A percentile compares a stretch with the other conserved stretches of the same genome.
phyloP scores from a whole-genome alignment of 129 eudicot genomes.

The Tagetes patula region DNA sequence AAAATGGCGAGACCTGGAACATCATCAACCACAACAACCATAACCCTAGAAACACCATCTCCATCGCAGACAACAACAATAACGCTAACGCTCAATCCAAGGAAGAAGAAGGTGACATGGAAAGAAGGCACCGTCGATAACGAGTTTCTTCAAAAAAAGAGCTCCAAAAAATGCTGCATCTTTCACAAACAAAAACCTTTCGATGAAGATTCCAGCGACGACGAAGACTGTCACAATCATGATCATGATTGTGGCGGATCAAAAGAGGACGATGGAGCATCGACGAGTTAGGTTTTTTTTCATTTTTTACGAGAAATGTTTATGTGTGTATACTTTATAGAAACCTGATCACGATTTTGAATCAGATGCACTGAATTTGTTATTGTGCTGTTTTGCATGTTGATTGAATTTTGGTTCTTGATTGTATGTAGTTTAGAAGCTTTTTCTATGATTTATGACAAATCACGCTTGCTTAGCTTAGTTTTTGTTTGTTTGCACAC shows the following conservation, averaged over 20 bases:
- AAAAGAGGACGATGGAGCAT: conserved; percentile 34
- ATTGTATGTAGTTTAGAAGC: not conserved
- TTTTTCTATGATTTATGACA: not conserved
- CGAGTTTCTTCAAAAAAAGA: conserved; percentile 74
- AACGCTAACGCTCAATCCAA: conserved; percentile 67
- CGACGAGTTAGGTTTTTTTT: conserved; percentile 28
- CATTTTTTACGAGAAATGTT: not conserved
- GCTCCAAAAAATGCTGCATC: conserved; percentile 93
- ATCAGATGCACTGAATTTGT: conserved; percentile 18
- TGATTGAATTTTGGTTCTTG: conserved; percentile 9
- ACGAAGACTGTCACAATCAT: conserved; percentile 34
- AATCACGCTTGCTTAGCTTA: not conserved
- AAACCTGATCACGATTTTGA: conserved; percentile 12
- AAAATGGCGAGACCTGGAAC: conserved; percentile 46
- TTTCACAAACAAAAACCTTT: conserved; percentile 81
- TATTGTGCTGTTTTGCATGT: conserved; percentile 14
- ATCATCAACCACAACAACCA: conserved; percentile 37
- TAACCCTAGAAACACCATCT: conserved; percentile 50
- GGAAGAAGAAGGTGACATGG: conserved; percentile 95
- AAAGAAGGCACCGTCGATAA: conserved; percentile 87
- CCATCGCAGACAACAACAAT: conserved; percentile 51
- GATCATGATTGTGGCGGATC: conserved; percentile 31
- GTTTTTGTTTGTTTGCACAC: no score
- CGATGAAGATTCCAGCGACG: conserved; percentile 84
- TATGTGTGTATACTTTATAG: conserved; percentile 4